A percentile compares a stretch with the other conserved stretches of the same genome.
phyloP scores from a whole-genome alignment of 257 asterid species.

The Rubia yunnanensis region DNA sequence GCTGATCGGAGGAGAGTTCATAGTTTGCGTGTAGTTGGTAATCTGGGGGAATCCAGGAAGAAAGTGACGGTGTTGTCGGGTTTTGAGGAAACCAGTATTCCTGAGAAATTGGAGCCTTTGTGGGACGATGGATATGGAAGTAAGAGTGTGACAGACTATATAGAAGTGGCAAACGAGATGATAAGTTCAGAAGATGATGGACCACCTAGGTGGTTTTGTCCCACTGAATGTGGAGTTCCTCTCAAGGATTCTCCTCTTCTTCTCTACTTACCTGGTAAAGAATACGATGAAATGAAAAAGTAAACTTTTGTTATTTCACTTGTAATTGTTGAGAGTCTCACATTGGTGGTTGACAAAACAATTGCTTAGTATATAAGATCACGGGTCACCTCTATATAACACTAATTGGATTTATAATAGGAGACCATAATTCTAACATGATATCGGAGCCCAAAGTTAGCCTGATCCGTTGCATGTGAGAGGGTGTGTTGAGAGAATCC shows the following conservation, averaged over 20 bases:
- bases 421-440: too few relatives aligned
- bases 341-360: too few relatives aligned
- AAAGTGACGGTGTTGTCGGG: not conserved
- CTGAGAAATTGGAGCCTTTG: slow-evolving; percentile 28
- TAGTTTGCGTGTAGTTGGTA: not conserved
- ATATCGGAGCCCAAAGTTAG: too few relatives aligned
- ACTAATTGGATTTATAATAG: too few relatives aligned
- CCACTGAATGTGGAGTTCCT: slow-evolving; percentile 40
- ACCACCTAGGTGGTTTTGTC: slow-evolving; percentile 65
- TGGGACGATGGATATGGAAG: slow-evolving; percentile 64
- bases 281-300: not conserved
- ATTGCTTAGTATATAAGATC: too few relatives aligned
- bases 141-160: slow-evolving; percentile 33
- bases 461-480: too few relatives aligned
- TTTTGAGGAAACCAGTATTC: slow-evolving; percentile 1
- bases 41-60: slow-evolving; percentile 4
- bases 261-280: slow-evolving; percentile 48
- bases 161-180: slow-evolving; percentile 33
- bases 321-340: too few relatives aligned
- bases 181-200: slow-evolving; percentile 28
- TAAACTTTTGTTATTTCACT: not conserved
- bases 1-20: not conserved
- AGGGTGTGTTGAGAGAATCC: too few relatives aligned
- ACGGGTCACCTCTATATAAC: too few relatives aligned
- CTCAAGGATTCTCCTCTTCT: slow-evolving; percentile 42